Conservation (phyloP, 2,329 filamentous ascomycete genomes). For the Sclerotinia spermophila region DNA sequence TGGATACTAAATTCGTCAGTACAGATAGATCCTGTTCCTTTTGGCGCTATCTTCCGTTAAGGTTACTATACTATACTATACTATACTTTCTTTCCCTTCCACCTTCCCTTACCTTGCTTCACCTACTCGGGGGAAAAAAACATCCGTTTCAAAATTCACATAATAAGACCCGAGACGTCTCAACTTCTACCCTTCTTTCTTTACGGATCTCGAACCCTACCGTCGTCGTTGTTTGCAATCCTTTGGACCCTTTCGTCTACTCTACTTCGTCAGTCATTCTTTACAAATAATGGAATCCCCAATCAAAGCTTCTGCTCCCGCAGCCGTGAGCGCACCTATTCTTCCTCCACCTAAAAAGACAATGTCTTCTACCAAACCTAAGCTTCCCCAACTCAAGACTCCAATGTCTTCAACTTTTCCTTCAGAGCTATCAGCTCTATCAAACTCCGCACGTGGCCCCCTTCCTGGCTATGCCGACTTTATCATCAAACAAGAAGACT, state of each 20-base stretch:
- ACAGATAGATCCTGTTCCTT: conserved; percentile 22
- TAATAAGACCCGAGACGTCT: conserved; percentile 29
- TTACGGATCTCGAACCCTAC: conserved; percentile 27
- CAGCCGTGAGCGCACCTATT: conserved; percentile 25
- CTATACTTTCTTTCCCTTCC: conserved; percentile 12
- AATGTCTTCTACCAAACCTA: conserved; percentile 44
- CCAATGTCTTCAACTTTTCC: conserved; percentile 60
- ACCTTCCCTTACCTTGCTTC: conserved; percentile 18
- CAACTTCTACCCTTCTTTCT: conserved; percentile 22
- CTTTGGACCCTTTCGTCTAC: conserved; percentile 24
- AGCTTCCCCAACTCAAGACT: conserved; percentile 59
- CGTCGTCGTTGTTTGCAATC: conserved; percentile 32
- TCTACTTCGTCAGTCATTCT: conserved; percentile 33
- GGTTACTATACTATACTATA: no score
- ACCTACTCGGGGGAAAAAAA: conserved; percentile 26
- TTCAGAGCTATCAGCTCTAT: conserved; percentile 54
- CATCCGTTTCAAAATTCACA: conserved; percentile 23
- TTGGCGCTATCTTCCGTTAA: conserved; percentile 26
- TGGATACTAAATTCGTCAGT: conserved; percentile 19
- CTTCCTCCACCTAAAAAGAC: conserved; percentile 30
- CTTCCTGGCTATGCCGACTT: conserved; percentile 57
- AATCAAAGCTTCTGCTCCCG: conserved; percentile 13
- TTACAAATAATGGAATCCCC: conserved; percentile 21
- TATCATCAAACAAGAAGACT: conserved; percentile 64
- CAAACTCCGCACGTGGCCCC: conserved; percentile 65